Base-by-base conservation (phyloP, 208 protist species). In the Trypanosoma vivax region DNA sequence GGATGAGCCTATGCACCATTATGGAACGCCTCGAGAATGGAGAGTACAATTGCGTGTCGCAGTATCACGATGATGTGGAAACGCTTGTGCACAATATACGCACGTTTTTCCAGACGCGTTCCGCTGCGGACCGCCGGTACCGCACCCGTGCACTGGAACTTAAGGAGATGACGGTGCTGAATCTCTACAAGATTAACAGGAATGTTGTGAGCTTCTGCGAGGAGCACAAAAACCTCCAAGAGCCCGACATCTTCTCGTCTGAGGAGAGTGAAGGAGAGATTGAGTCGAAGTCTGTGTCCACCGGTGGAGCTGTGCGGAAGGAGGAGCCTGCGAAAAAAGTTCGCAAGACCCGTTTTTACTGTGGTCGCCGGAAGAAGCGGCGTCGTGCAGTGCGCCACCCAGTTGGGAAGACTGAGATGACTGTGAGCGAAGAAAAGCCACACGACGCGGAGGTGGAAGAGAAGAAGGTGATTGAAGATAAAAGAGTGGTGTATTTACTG, bases 21-120 rank as follows among this genome's bases (percentile, higher is more conserved):
- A 56, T 89, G 49, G 76, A 83, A 34, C 79, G 79, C 48, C 52
- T 94, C 29, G 82, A 94, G 59, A 77, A 76, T 27, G 77, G 82
- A 54, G 28, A 60, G 50, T 94, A 94, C 52, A 72, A 68, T 9
- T 79, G 80, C 49, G 60, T 94, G n/a, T 94, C 86, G 3, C 78
- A 89, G 68, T 94, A 86, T 58, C 60, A 86, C 66, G 79, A 89
- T 49, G 86, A 94, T 53, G 67, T 94, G 25, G 83, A 94, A 35
- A 54, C 64, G 46, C 58, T 94, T 37, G 76, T 84, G 24, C 69
- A 66, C 37, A 90, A 89, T 56, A 78, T 94, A 29, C 76, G 83
- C 19, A 71, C 64, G 19, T 94, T 94, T 60, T 94, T 94, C 48
- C 60, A 70, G 35, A 80, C 80, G 0, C 71, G 82, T 10, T 68